Evolutionary conservation across 2,329 filamentous ascomycete species (phyloP).

Genomic region (Chrysosporium keratinophilum): DNA sequence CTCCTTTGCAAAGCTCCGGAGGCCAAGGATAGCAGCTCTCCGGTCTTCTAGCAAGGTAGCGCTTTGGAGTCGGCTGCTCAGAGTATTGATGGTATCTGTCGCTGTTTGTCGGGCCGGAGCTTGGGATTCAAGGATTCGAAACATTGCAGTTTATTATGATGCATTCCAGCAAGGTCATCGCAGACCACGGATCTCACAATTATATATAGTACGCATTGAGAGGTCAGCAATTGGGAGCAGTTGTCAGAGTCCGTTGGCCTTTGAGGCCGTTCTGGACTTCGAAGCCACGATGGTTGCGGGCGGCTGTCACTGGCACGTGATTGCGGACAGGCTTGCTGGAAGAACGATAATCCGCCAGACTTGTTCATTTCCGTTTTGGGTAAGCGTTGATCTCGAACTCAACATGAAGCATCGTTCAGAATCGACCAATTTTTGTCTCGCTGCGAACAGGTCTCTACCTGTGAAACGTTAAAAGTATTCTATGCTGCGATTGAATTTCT

Average conservation of each 20-base stretch:
- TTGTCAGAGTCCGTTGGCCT: not conserved
- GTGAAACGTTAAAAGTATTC: not conserved
- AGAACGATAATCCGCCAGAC: not conserved
- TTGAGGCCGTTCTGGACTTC: slow-evolving; percentile 1
- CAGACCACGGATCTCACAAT: slow-evolving; percentile 15
- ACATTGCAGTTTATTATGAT: slow-evolving; percentile 33
- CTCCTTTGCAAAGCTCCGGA: slow-evolving; percentile 91
- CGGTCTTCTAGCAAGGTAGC: slow-evolving; percentile 91
- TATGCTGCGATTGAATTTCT: not conserved
- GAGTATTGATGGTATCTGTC: slow-evolving; percentile 81
- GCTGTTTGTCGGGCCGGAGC: slow-evolving; percentile 94
- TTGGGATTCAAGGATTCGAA: slow-evolving; percentile 53
- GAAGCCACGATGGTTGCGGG: not conserved
- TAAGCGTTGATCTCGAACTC: slow-evolving; percentile 7
- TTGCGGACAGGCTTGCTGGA: not conserved
- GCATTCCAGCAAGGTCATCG: slow-evolving; percentile 34
- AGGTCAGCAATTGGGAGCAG: not conserved
- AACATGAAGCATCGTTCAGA: not conserved
- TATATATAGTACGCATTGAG: slow-evolving; percentile 10
- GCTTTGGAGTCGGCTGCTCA: slow-evolving; percentile 77
- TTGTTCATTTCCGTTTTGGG: not conserved
- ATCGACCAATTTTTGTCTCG: not conserved
- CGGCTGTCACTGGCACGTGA: not conserved
- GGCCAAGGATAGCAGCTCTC: slow-evolving; percentile 78
- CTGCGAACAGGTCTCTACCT: not conserved